A percentile compares a stretch with the other conserved stretches of the same genome.
These are phyloP conservation scores for Medicago ruthenica DNA, from an alignment of 306 rosid genomes.

Conservation along the genomic window DNA sequence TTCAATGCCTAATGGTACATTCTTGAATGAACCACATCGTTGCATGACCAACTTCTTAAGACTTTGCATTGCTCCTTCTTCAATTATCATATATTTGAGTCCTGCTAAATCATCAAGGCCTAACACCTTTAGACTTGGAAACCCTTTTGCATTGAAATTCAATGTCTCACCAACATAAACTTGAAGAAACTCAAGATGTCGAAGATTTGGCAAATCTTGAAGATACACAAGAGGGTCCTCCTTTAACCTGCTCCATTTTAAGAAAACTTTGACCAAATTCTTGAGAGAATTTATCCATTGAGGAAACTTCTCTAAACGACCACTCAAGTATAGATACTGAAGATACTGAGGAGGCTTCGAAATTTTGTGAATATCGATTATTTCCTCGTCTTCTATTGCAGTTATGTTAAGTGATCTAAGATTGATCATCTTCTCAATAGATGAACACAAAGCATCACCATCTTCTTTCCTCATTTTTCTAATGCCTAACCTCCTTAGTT, in stretches of 20 bases:
- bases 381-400: conserved; percentile 47
- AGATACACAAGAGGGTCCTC: conserved; percentile 55
- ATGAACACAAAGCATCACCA: conserved; percentile 53
- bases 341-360: conserved; percentile 55
- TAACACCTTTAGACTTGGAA: conserved; percentile 66
- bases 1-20: conserved; percentile 68
- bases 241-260: conserved; percentile 54
- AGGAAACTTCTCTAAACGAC: conserved; percentile 56
- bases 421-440: conserved; percentile 52
- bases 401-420: conserved; percentile 50
- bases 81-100: conserved; percentile 49
- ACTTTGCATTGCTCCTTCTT: conserved; percentile 72
- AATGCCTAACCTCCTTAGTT: conserved; percentile 56
- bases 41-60: conserved; percentile 66
- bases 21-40: conserved; percentile 52
- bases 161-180: conserved; percentile 58
- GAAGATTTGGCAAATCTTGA: conserved; percentile 55
- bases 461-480: conserved; percentile 51
- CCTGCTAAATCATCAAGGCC: conserved; percentile 64
- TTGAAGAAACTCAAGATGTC: conserved; percentile 59
- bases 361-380: conserved; percentile 54
- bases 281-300: conserved; percentile 50
- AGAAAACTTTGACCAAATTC: conserved; percentile 36
- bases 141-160: conserved; percentile 56
- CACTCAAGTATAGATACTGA: conserved; percentile 46